A percentile compares a stretch with the other conserved stretches of the same genome.
These are phyloP conservation scores for Cryptococcus maquisensis DNA, from an alignment of 1,284 basidiomycete species.

Conservation along the genomic window DNA sequence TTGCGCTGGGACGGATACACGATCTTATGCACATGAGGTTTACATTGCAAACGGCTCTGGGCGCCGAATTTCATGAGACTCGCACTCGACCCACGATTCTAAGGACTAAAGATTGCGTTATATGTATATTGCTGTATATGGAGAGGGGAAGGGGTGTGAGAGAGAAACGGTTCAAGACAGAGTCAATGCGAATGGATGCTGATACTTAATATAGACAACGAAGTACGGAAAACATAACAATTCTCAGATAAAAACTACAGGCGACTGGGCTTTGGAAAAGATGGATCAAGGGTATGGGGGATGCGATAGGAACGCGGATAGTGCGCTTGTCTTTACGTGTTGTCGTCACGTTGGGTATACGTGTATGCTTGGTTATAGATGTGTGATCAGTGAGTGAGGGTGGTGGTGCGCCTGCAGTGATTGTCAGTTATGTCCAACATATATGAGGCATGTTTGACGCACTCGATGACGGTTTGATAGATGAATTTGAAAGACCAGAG, in stretches of 20 bases:
- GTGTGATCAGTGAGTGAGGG: conserved; percentile 9
- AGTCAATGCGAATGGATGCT: background rate
- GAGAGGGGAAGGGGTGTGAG: background rate
- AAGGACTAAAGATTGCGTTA: background rate
- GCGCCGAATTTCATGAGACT: background rate
- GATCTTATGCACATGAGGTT: background rate
- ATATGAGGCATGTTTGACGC: conserved; percentile 48
- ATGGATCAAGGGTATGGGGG: background rate
- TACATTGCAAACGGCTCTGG: background rate
- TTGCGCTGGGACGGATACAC: no score
- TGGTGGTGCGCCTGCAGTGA: conserved; percentile 9
- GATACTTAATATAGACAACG: conserved; percentile 2
- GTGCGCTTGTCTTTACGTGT: background rate
- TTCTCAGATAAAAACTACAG: background rate
- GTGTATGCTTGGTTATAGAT: background rate
- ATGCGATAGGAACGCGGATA: background rate
- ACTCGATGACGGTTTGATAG: conserved; percentile 84
- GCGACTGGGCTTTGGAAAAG: background rate
- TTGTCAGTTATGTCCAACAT: background rate
- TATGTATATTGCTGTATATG: background rate
- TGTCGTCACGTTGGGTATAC: background rate
- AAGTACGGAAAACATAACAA: background rate
- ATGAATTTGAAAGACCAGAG: conserved; percentile 89
- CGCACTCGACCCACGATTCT: background rate
- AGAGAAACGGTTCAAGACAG: background rate